Evolutionary conservation across 345 rosid species (phyloP).

Genomic region (Citropsis articulata): DNA sequence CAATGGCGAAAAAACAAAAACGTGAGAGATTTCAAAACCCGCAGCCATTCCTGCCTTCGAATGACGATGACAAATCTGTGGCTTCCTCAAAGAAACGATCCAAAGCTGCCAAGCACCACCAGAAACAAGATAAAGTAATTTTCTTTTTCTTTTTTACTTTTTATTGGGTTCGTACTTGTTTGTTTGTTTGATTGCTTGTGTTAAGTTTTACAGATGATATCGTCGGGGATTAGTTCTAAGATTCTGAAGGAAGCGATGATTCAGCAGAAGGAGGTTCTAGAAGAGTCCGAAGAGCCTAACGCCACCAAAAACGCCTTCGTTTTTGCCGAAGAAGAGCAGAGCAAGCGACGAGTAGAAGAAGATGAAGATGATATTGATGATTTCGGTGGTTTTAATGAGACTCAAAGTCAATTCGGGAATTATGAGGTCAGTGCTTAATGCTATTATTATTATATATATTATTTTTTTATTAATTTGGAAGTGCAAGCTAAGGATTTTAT

Average conservation of each 20-base stretch:
- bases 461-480: too few relatives aligned
- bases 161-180: background rate
- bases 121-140: constrained; percentile 45
- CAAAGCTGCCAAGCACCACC: constrained; percentile 66
- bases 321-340: constrained; percentile 36
- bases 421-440: constrained; percentile 40
- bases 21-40: constrained; percentile 64
- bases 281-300: constrained; percentile 46
- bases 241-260: constrained; percentile 78
- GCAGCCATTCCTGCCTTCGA: constrained; percentile 47
- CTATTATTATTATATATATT: too few relatives aligned
- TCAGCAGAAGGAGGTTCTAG: constrained; percentile 79
- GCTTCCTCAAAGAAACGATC: constrained; percentile 58
- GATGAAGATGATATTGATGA: constrained; percentile 61
- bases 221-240: constrained; percentile 70
- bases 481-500: too few relatives aligned
- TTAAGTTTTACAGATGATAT: constrained; percentile 43
- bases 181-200: background rate
- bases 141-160: background rate
- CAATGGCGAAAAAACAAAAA: constrained; percentile 44
- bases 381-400: constrained; percentile 60
- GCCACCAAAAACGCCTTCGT: constrained; percentile 28
- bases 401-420: constrained; percentile 49
- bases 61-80: constrained; percentile 36
- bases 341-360: constrained; percentile 13